Base-by-base conservation (phyloP, 768 basidiomycete species). In the Lentinus tigrinus region DNA sequence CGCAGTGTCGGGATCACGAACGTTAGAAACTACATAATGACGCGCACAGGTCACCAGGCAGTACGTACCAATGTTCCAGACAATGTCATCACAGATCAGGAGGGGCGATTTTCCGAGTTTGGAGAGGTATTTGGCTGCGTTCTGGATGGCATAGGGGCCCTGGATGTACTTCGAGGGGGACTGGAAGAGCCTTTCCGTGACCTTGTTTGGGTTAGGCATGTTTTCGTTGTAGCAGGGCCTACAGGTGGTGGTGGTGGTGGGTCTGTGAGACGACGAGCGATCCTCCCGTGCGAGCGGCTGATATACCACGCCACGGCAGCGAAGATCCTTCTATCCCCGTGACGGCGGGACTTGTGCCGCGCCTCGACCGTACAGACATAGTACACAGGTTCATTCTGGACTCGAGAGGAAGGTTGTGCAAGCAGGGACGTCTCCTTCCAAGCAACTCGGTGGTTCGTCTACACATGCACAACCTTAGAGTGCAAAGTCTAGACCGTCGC, bases 81-180 rank as follows among this genome's bases (percentile, higher is more conserved):
- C 70, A 36, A 71, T 60, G 11, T 69, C 62, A 54, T 71, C 70
- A 39, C 58, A 63, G 13, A 68, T 54, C 21, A 71, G 52, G 2
- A 71, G 60, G 0, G 70, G 70, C 0, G 64, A 44, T 3, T 62
- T 64, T 14, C 70, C 70, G 39, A 69, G 55, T 5, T 58, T 37
- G 4, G 59, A 57, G 26, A 71, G 65, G 52, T 71, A 71, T 42
- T 67, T 63, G 1, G 67, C 63, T 1, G 69, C 70, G 42, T 71
- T 69, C 26, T 69, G 66, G 56, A 71, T 68, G 38, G 70, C 70
- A 43, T 67, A 63, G 1, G 70, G 70, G 13, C 70, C 70, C 56
- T 71, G 70, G 31, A 71, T 71, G 64, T 71, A 71, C 62, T 71
- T 71, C 26, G 67, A 69, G 2, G 70, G 70, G 5, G 70, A 71